Evolutionary conservation across 2,329 filamentous ascomycete species (phyloP), one percentile per base, ranked within the genome.

Genomic region (Penicillium verrucosum): DNA sequence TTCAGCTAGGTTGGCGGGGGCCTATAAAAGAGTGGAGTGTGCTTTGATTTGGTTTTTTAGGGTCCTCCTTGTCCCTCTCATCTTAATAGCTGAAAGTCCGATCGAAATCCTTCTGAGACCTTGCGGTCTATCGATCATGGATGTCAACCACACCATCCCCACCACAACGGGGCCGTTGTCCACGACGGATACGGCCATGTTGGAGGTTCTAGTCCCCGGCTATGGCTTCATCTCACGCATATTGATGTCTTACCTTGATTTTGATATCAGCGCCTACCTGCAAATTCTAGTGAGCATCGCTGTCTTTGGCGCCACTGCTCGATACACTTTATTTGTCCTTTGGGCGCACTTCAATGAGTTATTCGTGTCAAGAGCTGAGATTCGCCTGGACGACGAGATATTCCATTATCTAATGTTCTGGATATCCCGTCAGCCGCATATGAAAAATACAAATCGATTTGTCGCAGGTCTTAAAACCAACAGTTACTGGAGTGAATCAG

Each of bases 401-500:
- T 90, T 89, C 75, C 86, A 86, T 67, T 88, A 89, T 65, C 66
- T 89, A 40, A 89, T 89, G 85, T 80, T 79, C 27, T 90, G 87
- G 87, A 80, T 89, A 2, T 80, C 86, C 2, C 73, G 77, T 34
- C 87, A 90, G 70, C 70, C 75, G 4, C 89, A 89, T 61, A 79
- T 85, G 21, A 79, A 82, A 58, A 74, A 76, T 5, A 82, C 85
- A 0, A 83, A 84, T 14, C 80, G 80, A 43, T 87, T 89, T 61
- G 79, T 89, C 11, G 87, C 84, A 40, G 87, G 86, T 66, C 87
- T 85, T 6, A 83, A 82, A 63, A 67, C 86, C 36, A 82, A 69
- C 49, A 66, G 69, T 46, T 67, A 70, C 36, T 69, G 62, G 27
- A 60, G 60, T 8, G 60, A 63, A 10, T 54, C 54, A 1, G 68